These are phyloP conservation scores for Ophiostoma triangulosporum DNA, from an alignment of 2,329 filamentous ascomycete species.

Conservation along the genomic window DNA sequence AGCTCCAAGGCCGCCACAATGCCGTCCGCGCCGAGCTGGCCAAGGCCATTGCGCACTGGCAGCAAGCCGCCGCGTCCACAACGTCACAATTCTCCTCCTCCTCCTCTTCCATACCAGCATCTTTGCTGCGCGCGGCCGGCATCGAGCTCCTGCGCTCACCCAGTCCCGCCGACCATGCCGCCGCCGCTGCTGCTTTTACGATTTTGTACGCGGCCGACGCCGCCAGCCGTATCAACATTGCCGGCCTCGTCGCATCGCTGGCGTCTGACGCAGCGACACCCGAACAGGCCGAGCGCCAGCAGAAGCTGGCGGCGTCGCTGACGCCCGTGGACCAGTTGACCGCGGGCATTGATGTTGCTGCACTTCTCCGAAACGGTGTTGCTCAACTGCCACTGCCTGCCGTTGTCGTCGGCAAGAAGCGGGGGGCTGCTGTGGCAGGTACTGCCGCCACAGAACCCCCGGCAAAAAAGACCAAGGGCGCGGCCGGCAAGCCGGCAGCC, in stretches of 20 bases:
- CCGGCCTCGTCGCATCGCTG: conserved; percentile 76
- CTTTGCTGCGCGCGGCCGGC: conserved; percentile 71
- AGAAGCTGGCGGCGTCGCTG: conserved; percentile 7
- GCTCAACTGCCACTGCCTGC: conserved; percentile 30
- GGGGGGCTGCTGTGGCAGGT: conserved; percentile 15
- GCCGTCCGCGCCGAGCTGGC: conserved; percentile 62
- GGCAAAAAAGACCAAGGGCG: conserved; percentile 10
- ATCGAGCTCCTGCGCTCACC: conserved; percentile 67
- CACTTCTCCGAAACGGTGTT: conserved; percentile 54
- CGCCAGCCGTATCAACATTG: conserved; percentile 56
- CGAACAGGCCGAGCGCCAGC: conserved; percentile 27
- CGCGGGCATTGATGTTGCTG: conserved; percentile 43
- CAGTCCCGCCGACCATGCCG: conserved; percentile 49
- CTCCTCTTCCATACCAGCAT: conserved; percentile 27
- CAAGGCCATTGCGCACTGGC: conserved; percentile 74
- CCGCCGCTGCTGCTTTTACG: conserved; percentile 68
- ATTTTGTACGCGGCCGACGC: conserved; percentile 52
- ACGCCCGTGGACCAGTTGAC: conserved; percentile 43
- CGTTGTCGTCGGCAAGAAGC: conserved; percentile 33
- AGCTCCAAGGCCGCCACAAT: conserved; percentile 56
- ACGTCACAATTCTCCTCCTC: background rate
- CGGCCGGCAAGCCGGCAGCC: conserved; percentile 16
- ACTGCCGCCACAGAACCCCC: conserved; percentile 1
- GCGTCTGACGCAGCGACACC: conserved; percentile 42
- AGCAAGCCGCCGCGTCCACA: conserved; percentile 36